Evolutionary conservation across 2,329 filamentous ascomycete genomes (phyloP), one percentile per base, ranked within the genome.

Genomic region (Thelonectria discophora): DNA sequence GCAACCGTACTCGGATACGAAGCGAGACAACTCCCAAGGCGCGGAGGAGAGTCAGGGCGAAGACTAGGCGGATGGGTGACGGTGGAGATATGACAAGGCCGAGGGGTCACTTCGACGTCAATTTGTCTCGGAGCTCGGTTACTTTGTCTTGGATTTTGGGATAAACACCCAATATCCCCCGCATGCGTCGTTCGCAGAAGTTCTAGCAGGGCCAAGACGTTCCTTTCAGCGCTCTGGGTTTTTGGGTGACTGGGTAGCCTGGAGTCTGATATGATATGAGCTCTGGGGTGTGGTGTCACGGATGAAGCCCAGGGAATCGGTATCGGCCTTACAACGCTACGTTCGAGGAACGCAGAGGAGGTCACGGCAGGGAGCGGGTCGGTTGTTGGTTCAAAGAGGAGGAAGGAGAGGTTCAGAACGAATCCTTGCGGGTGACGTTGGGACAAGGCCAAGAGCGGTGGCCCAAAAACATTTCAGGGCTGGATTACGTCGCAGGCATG

Each of bases 401-500:
- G 24, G 39, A 21, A 34, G 49, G 43, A 58, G 49, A 61, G 34
- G 45, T 37, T 47, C 55, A 42, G 40, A 9, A 43, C 40, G 18
- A 43, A 50, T 62, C 60, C 60, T 60, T 60, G 42, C 50, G 42
- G 57, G 64, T 68, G 65, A 67, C 64, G 68, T 69, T 58, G 67
- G 60, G 46, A 61, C 59, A 58, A 69, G 58, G 52, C 53, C 47
- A 57, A 62, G 56, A 63, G 51, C 45, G 45, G 45, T 61, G 55
- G 60, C 54, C 62, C 57, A 50, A 48, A 58, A 60, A 68, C 62
- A 65, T 63, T 57, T 55, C 60, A 68, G 64, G 59, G 63, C 67
- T 67, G 65, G 62, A 60, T 70, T 62, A 68, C 68, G 53, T 64
- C 58, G 62, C 34, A 66, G 63, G 62, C 66, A 70, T 70, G 66